phyloP scores from a whole-genome alignment of 106 monocot species.

The Amphibolis antarctica region DNA sequence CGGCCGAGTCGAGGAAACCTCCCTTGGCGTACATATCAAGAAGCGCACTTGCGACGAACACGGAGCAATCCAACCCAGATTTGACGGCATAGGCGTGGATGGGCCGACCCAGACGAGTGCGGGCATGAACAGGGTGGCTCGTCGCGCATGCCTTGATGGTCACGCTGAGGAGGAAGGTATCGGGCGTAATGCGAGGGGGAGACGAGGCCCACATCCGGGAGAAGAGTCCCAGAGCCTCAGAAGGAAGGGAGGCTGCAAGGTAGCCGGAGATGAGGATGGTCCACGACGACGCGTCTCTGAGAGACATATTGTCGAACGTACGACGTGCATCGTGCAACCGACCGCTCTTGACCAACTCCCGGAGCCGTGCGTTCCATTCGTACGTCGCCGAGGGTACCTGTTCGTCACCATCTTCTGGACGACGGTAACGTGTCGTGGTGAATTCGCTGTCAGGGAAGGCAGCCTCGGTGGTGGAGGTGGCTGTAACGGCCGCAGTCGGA shows the following conservation, averaged over 20 bases:
- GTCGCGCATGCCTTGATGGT: conserved; percentile 47
- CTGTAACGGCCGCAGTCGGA: too few relatives aligned
- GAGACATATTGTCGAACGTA: conserved; percentile 44
- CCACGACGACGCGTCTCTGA: conserved; percentile 40
- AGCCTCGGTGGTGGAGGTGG: neutral
- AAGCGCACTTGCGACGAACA: conserved; percentile 53
- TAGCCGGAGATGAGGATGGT: conserved; percentile 64
- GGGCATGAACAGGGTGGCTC: neutral
- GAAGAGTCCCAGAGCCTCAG: conserved; percentile 51
- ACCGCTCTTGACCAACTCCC: conserved; percentile 18
- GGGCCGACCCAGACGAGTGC: conserved; percentile 17
- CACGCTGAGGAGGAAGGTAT: conserved; percentile 55
- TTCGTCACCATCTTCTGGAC: neutral
- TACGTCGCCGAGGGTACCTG: neutral
- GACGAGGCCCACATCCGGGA: conserved; percentile 14
- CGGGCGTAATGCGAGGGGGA: conserved; percentile 14
- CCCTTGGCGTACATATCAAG: conserved; percentile 46
- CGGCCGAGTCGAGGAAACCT: conserved; percentile 5
- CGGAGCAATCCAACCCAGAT: conserved; percentile 21
- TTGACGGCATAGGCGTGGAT: conserved; percentile 48
- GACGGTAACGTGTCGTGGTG: neutral
- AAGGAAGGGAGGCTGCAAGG: conserved; percentile 19
- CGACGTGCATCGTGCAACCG: conserved; percentile 28
- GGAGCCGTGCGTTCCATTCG: conserved; percentile 32
- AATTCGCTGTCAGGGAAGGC: neutral